Evolutionary conservation across 2,329 filamentous ascomycete genomes (phyloP).

Genomic region (Emericellopsis atlantica): DNA sequence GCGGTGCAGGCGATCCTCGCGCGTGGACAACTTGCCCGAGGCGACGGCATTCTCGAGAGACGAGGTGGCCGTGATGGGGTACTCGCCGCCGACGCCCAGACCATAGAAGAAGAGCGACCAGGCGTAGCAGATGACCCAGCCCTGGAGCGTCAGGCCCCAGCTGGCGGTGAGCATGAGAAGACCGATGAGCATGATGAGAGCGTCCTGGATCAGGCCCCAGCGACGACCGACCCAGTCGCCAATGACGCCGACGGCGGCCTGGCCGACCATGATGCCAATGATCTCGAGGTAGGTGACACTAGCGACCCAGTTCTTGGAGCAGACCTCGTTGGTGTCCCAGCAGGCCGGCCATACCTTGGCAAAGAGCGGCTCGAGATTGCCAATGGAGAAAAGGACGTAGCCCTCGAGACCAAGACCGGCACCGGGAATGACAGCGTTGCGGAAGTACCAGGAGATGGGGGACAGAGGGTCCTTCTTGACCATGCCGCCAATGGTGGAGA

Average conservation of each 20-base stretch:
- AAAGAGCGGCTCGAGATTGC: conserved; percentile 79
- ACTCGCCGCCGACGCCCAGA: conserved; percentile 68
- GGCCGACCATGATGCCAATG: conserved; percentile 86
- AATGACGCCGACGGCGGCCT: conserved; percentile 72
- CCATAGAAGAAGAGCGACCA: conserved; percentile 78
- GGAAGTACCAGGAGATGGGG: conserved; percentile 75
- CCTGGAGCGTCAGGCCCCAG: conserved; percentile 78
- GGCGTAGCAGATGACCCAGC: conserved; percentile 95
- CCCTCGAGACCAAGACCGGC: conserved; percentile 87
- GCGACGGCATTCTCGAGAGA: conserved; percentile 86
- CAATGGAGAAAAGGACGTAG: conserved; percentile 94
- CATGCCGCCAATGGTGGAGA: conserved; percentile 58
- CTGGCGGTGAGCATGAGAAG: conserved; percentile 82
- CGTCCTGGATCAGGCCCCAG: conserved; percentile 93
- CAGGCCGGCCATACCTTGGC: conserved; percentile 61
- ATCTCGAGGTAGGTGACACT: conserved; percentile 88
- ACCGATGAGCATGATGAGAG: conserved; percentile 84
- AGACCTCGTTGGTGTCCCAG: conserved; percentile 58
- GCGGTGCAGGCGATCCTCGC: conserved; percentile 87
- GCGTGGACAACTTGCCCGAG: conserved; percentile 78
- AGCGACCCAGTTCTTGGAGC: conserved; percentile 68
- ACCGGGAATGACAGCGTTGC: conserved; percentile 84
- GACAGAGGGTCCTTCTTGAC: conserved; percentile 77
- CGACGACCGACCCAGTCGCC: conserved; percentile 75
- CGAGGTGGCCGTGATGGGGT: conserved; percentile 91